These are phyloP conservation scores for Paramecium octaurelia DNA, from an alignment of 73 alveolate species.

Conservation along the genomic window DNA sequence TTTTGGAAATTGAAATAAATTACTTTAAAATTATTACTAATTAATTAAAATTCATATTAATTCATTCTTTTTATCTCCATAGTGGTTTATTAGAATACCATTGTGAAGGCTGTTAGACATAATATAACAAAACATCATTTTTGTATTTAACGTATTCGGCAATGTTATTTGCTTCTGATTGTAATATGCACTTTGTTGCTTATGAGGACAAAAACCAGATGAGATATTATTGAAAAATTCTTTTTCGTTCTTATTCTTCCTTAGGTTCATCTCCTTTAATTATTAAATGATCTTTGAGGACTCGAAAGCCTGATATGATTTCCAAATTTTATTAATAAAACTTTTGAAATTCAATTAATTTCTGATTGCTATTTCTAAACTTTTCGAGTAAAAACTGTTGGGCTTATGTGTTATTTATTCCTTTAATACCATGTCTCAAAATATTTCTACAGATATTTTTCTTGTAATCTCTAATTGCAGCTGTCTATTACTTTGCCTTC, in stretches of 20 bases:
- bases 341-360: background rate
- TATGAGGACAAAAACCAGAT: conserved; percentile 16
- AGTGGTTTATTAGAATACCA: conserved; percentile 41
- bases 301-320: conserved; percentile 14
- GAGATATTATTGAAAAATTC: conserved; percentile 5
- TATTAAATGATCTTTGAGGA: background rate
- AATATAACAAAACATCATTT: conserved; percentile 25
- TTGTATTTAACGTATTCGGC: conserved; percentile 7
- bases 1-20: background rate
- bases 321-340: background rate
- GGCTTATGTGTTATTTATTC: background rate
- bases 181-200: background rate
- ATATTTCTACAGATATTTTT: conserved; percentile 40
- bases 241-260: background rate
- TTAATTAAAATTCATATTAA: background rate
- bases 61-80: background rate
- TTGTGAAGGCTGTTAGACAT: background rate
- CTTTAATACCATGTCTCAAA: conserved; percentile 30
- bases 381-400: background rate
- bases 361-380: background rate
- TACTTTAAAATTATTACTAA: background rate
- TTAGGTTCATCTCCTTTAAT: background rate
- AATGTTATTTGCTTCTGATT: background rate
- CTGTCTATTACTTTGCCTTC: background rate
- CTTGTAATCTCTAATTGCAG: conserved; percentile 44